Percentiles rank a stretch among this genome's conserved stretches.
Conservation (phyloP, 2,329 filamentous ascomycete species). For the Coniella lustricola region DNA sequence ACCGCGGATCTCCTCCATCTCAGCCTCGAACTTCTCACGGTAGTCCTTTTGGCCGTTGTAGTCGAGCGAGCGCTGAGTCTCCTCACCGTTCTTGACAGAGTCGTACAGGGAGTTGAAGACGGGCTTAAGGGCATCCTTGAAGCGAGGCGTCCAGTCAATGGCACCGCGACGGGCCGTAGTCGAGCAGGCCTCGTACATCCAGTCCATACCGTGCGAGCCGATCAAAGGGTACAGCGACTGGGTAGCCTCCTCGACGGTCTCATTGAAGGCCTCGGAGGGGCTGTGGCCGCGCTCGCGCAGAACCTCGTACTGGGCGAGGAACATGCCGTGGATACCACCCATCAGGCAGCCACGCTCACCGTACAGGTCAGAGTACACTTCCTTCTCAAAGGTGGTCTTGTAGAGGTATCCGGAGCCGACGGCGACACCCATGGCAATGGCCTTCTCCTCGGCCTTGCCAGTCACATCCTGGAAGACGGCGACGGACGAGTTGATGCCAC, state of each 20-base stretch:
- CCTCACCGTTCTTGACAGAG: conserved; percentile 80
- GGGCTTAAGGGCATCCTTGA: conserved; percentile 98
- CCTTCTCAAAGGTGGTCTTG: conserved; percentile 99
- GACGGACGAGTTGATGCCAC: conserved; percentile 98
- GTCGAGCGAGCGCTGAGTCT: conserved; percentile 94
- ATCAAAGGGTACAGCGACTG: conserved; percentile 98
- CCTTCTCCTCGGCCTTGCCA: conserved; percentile 97
- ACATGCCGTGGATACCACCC: conserved; percentile 99
- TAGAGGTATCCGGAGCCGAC: conserved; percentile 98
- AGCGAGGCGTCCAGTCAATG: conserved; percentile 95
- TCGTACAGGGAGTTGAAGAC: conserved; percentile 98
- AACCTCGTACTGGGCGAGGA: conserved; percentile 99
- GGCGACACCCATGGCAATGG: conserved; percentile 90
- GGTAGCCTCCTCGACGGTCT: conserved; percentile 99
- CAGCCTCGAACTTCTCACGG: conserved; percentile 92
- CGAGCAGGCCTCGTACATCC: conserved; percentile 99
- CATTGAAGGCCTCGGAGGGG: conserved; percentile 99
- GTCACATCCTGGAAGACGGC: conserved; percentile 98
- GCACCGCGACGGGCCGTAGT: conserved; percentile 96
- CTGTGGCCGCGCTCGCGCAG: conserved; percentile 97
- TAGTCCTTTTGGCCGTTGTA: conserved; percentile 97
- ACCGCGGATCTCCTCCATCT: conserved; percentile 97
- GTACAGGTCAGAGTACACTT: conserved; percentile 99
- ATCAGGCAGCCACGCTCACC: conserved; percentile 99
- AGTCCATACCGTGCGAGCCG: conserved; percentile 97